A percentile compares a stretch with the other conserved stretches of the same genome.
These are phyloP conservation scores for Papilionanthe hybrid DNA, from an alignment of 116 monocot genomes.

Conservation along the genomic window DNA sequence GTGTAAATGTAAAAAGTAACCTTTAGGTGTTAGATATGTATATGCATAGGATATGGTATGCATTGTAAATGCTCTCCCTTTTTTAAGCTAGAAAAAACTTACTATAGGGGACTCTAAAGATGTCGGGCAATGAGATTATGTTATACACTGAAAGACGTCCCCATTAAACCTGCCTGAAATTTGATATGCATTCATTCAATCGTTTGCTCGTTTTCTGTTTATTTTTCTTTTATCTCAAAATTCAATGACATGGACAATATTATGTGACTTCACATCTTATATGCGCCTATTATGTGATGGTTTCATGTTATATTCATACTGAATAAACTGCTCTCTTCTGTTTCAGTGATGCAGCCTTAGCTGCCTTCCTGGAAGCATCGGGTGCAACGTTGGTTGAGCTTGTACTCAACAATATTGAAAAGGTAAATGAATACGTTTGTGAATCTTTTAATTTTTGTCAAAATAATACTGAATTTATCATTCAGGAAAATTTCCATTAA, in stretches of 20 bases:
- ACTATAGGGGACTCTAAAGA: not conserved
- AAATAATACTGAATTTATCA: not conserved
- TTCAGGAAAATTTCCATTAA: not conserved
- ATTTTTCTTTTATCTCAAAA: not conserved
- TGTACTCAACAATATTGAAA: conserved; percentile 56
- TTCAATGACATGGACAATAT: not conserved
- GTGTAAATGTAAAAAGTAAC: no score
- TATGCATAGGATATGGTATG: no score
- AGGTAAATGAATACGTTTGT: conserved; percentile 31
- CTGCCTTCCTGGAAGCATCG: conserved; percentile 62
- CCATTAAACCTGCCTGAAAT: not conserved
- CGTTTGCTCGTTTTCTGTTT: not conserved
- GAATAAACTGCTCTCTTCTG: not conserved
- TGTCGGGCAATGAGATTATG: not conserved
- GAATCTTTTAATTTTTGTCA: not conserved
- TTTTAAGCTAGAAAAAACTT: no score
- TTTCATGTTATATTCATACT: not conserved
- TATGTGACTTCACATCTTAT: not conserved
- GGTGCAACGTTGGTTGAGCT: conserved; percentile 65
- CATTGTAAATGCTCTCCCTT: no score
- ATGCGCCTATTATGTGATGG: not conserved
- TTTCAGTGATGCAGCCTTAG: conserved; percentile 78
- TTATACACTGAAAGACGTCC: not conserved
- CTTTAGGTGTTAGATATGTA: no score
- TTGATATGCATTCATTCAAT: not conserved